Base-by-base conservation (phyloP, 768 basidiomycete genomes). In the Calvatia gigantea region DNA sequence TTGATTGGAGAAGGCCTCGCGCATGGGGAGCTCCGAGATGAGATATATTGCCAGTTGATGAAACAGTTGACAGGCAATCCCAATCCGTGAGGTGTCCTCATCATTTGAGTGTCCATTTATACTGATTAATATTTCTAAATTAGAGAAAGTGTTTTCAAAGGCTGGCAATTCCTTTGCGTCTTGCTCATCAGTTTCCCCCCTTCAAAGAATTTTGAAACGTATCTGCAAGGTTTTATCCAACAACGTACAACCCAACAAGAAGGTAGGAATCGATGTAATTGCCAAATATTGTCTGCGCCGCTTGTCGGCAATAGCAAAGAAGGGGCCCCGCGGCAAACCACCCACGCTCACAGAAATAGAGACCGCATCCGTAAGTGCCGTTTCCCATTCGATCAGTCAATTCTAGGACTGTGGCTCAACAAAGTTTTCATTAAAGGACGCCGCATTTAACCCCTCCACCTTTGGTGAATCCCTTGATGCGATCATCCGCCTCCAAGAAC, bases 131-230 rank as follows among this genome's bases (percentile, higher is more conserved):
- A 11, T 37, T n/a, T n/a, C 35, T n/a, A 37, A 38, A 44, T 12
- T 61, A 94, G 91, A 17, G 90, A 94, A 65, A 89, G 91, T 64
- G 67, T 84, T 29, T 93, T 97, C 74, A 88, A 87, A 65, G 95
- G 94, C 23, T 97, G 94, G 89, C 95, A 97, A 65, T 74, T 97
- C 45, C 73, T 96, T 41, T 96, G 92, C 65, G 93, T 98, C 2
- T 75, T 94, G 25, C 76, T 94, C n/a, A 83, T 91, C 52, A 89
- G 92, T 2, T 98, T 98, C 68, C 91, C 91, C 4, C 94, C 95
- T 1, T 94, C 92, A 8, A 94, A 93, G 72, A 87, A 94, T 67
- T 94, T 96, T 62, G 93, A 94, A 66, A 78, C 85, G 0, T 92
- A 92, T 68, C 78, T 96, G 8, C 82, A 80, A 27, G 76, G 79